Percentiles rank a stretch among this genome's conserved stretches.
Evolutionary conservation across 257 asterid species (phyloP).

Genomic region (Nicotiana attenuata): DNA sequence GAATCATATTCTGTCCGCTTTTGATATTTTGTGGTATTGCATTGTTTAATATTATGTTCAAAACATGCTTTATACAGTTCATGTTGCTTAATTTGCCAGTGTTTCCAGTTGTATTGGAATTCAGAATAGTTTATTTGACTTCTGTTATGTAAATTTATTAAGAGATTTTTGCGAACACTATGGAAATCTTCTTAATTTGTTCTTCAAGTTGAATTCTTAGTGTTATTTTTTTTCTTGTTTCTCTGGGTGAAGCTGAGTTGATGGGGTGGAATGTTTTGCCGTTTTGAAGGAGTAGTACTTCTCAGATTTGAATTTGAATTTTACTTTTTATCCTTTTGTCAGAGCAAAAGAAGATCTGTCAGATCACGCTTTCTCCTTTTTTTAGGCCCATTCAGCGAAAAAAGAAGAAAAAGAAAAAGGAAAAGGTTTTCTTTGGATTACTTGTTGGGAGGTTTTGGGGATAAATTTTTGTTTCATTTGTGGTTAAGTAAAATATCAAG

Average conservation of each 20-base stretch:
- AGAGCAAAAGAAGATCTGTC: constrained; percentile 51
- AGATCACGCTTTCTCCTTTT: constrained; percentile 26
- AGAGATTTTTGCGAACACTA: too few species aligned
- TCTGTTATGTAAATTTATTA: neutral
- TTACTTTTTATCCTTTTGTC: constrained; percentile 26
- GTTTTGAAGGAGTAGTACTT: constrained; percentile 16
- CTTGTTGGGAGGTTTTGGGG: constrained; percentile 16
- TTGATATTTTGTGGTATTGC: neutral
- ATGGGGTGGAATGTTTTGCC: constrained; percentile 10
- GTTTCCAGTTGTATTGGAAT: neutral
- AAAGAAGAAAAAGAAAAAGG: constrained; percentile 2
- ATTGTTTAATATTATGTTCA: neutral
- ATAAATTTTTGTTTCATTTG: neutral
- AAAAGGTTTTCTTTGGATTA: constrained; percentile 21
- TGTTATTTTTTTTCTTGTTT: neutral
- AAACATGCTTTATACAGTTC: neutral
- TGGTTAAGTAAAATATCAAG: constrained; percentile 11
- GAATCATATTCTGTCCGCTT: neutral
- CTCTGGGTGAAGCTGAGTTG: neutral
- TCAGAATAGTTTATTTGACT: neutral
- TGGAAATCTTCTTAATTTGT: neutral
- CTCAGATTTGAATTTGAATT: constrained; percentile 24
- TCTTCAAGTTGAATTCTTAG: neutral
- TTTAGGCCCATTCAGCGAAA: constrained; percentile 7
- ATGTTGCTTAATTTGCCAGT: neutral